Evolutionary conservation across 2,329 filamentous ascomycete genomes (phyloP).

Genomic region (Fusarium oligoseptatum): DNA sequence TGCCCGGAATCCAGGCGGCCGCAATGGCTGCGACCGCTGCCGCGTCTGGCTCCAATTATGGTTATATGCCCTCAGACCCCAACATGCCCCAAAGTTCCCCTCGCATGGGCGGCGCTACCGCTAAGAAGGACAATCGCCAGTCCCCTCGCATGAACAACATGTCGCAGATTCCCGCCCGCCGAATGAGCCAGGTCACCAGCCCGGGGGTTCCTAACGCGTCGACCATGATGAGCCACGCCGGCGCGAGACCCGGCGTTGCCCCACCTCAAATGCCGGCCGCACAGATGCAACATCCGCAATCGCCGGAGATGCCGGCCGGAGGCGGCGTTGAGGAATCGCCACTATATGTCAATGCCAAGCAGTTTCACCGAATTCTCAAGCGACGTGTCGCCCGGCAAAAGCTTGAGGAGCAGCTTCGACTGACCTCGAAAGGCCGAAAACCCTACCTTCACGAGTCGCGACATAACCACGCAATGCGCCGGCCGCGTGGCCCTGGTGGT

Average conservation of each 20-base stretch:
- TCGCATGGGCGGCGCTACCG: conserved; percentile 80
- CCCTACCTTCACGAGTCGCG: conserved; percentile 97
- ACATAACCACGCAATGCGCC: conserved; percentile 97
- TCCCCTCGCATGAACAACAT: conserved; percentile 81
- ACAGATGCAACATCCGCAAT: conserved; percentile 78
- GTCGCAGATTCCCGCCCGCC: conserved; percentile 71
- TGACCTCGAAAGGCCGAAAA: conserved; percentile 96
- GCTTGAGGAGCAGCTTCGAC: conserved; percentile 89
- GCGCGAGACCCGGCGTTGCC: conserved; percentile 62
- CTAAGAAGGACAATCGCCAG: conserved; percentile 77
- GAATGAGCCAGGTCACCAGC: conserved; percentile 83
- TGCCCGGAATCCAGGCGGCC: conserved; percentile 87
- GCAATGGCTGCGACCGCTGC: conserved; percentile 94
- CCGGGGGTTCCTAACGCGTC: conserved; percentile 80
- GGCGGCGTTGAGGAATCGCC: conserved; percentile 88
- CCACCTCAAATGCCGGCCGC: conserved; percentile 72
- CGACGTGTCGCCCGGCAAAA: conserved; percentile 92
- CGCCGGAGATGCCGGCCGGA: conserved; percentile 81
- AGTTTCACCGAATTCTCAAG: conserved; percentile 97
- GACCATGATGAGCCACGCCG: conserved; percentile 79
- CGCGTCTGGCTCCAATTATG: conserved; percentile 84
- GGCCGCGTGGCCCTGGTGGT: conserved; percentile 92
- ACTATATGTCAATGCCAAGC: conserved; percentile 97
- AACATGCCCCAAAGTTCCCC: conserved; percentile 80
- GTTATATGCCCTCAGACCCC: conserved; percentile 79